Base-by-base conservation (phyloP, 768 basidiomycete genomes). In the Rossbeevera mucosa region DNA sequence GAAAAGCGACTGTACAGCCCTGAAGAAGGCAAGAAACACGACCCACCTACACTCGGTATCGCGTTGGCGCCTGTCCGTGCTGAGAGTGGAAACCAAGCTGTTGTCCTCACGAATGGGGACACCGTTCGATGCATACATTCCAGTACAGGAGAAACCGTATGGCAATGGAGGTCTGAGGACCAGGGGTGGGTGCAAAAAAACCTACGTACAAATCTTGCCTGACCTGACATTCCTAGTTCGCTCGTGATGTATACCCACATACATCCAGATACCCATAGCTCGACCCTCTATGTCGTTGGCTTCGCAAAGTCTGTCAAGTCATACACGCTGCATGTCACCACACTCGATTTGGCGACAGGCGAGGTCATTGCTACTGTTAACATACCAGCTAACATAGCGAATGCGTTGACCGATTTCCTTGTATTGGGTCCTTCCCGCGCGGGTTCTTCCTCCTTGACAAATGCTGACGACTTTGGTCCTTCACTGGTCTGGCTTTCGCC, bases 151-250 rank as follows among this genome's bases (percentile, higher is more conserved):
- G 72, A 78, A 8, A 68, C 72, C 1, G 64, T 71, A 22, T 95
- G 92, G 93, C 73, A 69, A 2, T 93, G 90, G 86, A 76, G 74
- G n/a, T 76, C 83, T 21, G 73, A 75, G 13, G 86, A 88, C 62
- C 77, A 83, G 45, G 78, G 75, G 89, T 91, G 61, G 58, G 82
- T 71, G 21, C n/a, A n/a, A 5, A 13, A 41, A 21, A 8, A 0
- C 2, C 3, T 18, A 4, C 33, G 28, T 47, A 16, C 21, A 26
- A 26, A 12, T 13, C 16, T 9, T 18, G 29, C 20, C 52, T 53
- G 52, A 61, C 38, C 30, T 44, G 21, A 48, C 24, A 20, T 12
- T 5, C 7, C 8, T 57, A 93, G 91, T 18, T 82, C 83, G 2
- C 74, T 81, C 6, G 74, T 83, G 6, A 71, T 88, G 25, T 82